Evolutionary conservation across 768 basidiomycete genomes (phyloP).

Genomic region (Mycena maculata): DNA sequence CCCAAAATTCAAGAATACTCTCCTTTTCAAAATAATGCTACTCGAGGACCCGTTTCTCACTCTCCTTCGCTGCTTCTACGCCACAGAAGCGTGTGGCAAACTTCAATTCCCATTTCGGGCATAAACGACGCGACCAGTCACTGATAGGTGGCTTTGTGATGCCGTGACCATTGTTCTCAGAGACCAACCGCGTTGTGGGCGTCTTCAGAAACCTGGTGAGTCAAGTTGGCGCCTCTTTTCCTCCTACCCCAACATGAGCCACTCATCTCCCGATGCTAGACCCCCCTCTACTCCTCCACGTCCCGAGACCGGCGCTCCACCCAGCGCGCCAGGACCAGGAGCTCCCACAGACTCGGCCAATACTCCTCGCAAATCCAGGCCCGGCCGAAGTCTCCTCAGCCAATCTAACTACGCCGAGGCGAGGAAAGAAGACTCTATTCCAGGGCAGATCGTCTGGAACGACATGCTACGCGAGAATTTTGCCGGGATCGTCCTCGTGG

Average conservation of each 20-base stretch:
- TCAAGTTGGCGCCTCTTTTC: slow-evolving; percentile 1
- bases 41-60: too few species aligned
- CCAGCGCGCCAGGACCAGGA: not conserved
- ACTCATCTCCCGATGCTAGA: not conserved
- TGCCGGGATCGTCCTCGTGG: not conserved
- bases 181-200: not conserved
- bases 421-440: not conserved
- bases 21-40: too few species aligned
- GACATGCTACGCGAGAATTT: not conserved
- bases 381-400: not conserved
- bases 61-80: too few species aligned
- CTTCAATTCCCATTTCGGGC: slow-evolving; percentile 11
- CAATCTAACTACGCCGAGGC: not conserved
- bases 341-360: not conserved
- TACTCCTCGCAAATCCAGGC: not conserved
- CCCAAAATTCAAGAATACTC: too few species aligned
- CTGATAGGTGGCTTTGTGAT: slow-evolving; percentile 17
- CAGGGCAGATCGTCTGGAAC: not conserved
- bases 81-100: not conserved
- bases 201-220: not conserved
- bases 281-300: not conserved
- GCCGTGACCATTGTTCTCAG: not conserved
- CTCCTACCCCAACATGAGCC: slow-evolving; percentile 4
- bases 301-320: not conserved
- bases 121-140: slow-evolving; percentile 21